A percentile compares a stretch with the other conserved stretches of the same genome.
phyloP scores from a whole-genome alignment of 2,329 filamentous ascomycete species.

The Cercospora sp. region DNA sequence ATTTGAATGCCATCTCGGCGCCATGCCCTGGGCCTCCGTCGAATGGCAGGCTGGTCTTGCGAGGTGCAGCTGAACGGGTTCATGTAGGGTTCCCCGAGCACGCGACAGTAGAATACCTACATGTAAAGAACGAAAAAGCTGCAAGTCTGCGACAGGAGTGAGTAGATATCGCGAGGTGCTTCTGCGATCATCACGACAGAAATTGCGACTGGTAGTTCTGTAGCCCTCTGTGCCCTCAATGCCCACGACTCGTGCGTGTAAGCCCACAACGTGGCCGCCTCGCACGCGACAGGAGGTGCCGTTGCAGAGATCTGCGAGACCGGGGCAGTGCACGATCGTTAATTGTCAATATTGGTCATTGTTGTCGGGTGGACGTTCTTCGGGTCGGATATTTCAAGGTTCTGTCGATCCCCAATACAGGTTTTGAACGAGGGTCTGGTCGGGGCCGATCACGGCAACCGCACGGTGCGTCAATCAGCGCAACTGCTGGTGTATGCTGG shows the following conservation, averaged over 20 bases:
- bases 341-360: neutral
- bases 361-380: neutral
- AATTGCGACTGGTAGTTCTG: neutral
- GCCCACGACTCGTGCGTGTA: neutral
- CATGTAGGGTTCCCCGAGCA: neutral
- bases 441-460: neutral
- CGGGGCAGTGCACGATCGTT: slow-evolving; percentile 24
- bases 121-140: too few relatives aligned
- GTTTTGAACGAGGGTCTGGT: neutral
- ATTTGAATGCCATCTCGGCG: neutral
- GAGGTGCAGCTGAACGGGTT: neutral
- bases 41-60: neutral
- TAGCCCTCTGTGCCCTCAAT: neutral
- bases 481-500: neutral
- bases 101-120: neutral
- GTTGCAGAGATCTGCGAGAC: neutral
- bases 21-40: neutral
- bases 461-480: neutral
- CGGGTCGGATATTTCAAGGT: neutral
- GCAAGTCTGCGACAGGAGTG: neutral
- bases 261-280: neutral
- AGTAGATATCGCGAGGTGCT: neutral
- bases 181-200: neutral
- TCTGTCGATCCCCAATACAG: neutral
- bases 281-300: slow-evolving; percentile 5